Base-by-base conservation (phyloP, 371 early-diverging fungal genomes). In the Umbelopsis sp. region DNA sequence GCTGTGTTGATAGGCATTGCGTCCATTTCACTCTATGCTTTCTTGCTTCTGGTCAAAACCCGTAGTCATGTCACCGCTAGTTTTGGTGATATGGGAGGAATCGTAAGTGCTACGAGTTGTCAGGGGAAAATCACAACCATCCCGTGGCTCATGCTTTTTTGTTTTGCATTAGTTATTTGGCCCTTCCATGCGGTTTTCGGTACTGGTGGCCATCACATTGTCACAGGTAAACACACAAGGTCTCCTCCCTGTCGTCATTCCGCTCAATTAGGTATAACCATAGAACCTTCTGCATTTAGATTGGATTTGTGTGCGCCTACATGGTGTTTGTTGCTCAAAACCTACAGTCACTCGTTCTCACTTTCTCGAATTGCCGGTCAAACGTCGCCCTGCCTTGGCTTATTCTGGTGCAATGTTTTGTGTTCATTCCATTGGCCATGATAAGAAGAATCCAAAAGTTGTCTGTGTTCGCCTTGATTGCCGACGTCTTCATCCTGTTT, bases 281-380 rank as follows among this genome's bases (percentile, higher is more conserved):
- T 52, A 20, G 45, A 50, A 25, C 16, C n/a, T 63, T 63, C n/a
- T 37, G 69, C 29, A 44, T 65, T 32, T 72, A 89, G 91, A 81
- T 91, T 63, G 96, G 96, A 0, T 95, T 95, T 80, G 89, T 91
- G 9, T 93, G 93, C 72, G 94, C 94, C 12, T 96, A 96, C 75
- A 91, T 90, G 85, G 92, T 93, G 35, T 96, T 94, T 80, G 91
- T 96, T 2, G 92, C 92, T 11, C 90, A 94, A 75, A 96, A 92
- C 74, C 70, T 94, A 7, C 88, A 90, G 44, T 91, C 92, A 7
- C 72, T 93, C 12, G 65, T 89, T 3, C 84, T 85, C 76, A 80
- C 90, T 14, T 72, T 88, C 4, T 84, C 90, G 22, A 74, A 86
- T 65, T 74, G 87, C 35, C 63, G 73, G 18, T 53, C 65, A 9